Conservation (phyloP, 2,329 filamentous ascomycete genomes). For the Cladorrhinum sp. region DNA sequence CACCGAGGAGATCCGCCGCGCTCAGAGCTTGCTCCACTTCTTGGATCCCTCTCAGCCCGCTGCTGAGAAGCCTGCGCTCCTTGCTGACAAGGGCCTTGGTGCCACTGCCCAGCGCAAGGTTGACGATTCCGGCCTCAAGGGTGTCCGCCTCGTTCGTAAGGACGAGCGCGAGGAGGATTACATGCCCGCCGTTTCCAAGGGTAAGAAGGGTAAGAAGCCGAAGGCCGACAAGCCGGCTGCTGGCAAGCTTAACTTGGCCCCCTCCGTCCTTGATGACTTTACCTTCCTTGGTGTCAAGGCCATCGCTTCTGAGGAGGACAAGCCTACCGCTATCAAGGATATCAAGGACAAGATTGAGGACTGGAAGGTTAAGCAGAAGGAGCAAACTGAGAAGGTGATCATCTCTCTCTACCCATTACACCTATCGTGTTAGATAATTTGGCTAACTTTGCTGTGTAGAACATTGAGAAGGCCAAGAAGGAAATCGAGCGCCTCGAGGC, state of each 20-base stretch:
- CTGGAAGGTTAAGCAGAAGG: slow-evolving; percentile 88
- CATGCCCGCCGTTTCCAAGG: slow-evolving; percentile 76
- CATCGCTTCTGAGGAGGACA: slow-evolving; percentile 78
- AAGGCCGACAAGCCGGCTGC: slow-evolving; percentile 46
- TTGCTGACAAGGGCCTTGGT: slow-evolving; percentile 68
- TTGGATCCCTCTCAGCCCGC: slow-evolving; percentile 72
- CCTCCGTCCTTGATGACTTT: slow-evolving; percentile 89
- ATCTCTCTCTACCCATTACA: not conserved
- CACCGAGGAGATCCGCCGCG: slow-evolving; percentile 85
- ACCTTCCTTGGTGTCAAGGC: slow-evolving; percentile 73
- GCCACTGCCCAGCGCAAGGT: slow-evolving; percentile 80
- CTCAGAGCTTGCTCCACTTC: slow-evolving; percentile 83
- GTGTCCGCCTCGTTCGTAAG: slow-evolving; percentile 79
- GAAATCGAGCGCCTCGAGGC: slow-evolving; percentile 88
- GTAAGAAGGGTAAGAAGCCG: slow-evolving; percentile 80
- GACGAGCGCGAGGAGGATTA: slow-evolving; percentile 85
- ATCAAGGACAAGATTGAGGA: slow-evolving; percentile 85
- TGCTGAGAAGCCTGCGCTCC: slow-evolving; percentile 63
- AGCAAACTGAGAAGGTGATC: slow-evolving; percentile 82
- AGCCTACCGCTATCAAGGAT: slow-evolving; percentile 78
- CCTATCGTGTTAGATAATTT: not conserved
- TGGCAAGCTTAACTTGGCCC: slow-evolving; percentile 75
- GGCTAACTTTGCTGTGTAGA: slow-evolving; percentile 51
- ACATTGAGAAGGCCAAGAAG: slow-evolving; percentile 93
- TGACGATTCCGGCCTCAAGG: slow-evolving; percentile 80